Evolutionary conservation across 257 asterid species (phyloP).

Genomic region (Fraxinus cuspidata): DNA sequence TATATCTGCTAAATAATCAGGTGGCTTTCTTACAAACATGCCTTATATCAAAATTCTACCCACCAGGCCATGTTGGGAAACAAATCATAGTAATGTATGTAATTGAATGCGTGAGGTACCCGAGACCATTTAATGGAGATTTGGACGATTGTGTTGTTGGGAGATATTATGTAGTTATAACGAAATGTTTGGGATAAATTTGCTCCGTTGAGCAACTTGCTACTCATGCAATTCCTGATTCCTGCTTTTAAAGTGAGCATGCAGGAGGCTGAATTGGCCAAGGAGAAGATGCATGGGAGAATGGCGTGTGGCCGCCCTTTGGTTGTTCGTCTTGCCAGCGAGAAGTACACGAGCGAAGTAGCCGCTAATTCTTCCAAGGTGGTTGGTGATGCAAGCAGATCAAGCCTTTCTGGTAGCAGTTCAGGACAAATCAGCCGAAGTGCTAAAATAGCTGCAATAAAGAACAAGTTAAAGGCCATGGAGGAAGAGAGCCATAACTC

Average conservation of each 20-base stretch:
- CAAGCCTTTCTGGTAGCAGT: slow-evolving; percentile 33
- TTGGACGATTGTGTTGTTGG: not conserved
- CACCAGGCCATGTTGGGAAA: not conserved
- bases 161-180: too few species aligned
- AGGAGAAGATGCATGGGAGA: slow-evolving; percentile 94
- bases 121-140: not conserved
- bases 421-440: slow-evolving; percentile 56
- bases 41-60: not conserved
- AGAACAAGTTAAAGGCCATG: slow-evolving; percentile 82
- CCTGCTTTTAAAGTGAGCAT: slow-evolving; percentile 80
- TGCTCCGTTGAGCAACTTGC: too few species aligned
- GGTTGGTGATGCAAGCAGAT: slow-evolving; percentile 42
- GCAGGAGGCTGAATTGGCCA: slow-evolving; percentile 92
- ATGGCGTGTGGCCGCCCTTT: slow-evolving; percentile 65
- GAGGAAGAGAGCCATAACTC: slow-evolving; percentile 57
- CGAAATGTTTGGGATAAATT: too few species aligned
- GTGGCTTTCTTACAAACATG: not conserved
- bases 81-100: not conserved
- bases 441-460: slow-evolving; percentile 90
- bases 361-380: slow-evolving; percentile 36
- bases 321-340: slow-evolving; percentile 83
- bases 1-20: not conserved
- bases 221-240: slow-evolving; percentile 34
- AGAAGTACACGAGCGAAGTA: slow-evolving; percentile 52
- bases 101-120: not conserved